Conservation (phyloP, 768 basidiomycete species). For the Tulasnella sp. region DNA sequence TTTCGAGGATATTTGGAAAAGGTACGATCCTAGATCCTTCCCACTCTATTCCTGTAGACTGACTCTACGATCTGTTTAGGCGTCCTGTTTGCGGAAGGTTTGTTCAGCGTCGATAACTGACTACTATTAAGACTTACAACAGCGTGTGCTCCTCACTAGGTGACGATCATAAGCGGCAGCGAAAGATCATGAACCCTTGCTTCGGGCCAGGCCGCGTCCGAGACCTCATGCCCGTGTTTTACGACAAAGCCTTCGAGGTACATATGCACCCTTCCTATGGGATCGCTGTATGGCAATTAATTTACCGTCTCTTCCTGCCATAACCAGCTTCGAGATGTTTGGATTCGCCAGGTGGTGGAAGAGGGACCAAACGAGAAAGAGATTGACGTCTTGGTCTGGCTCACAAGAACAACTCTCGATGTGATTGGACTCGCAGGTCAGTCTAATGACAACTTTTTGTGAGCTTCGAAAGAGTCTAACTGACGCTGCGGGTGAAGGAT, state of each 20-base stretch:
- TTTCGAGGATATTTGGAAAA: slow-evolving; percentile 12
- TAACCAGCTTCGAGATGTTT: slow-evolving; percentile 22
- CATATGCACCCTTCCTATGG: not conserved
- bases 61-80: not conserved
- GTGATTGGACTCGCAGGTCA: slow-evolving; percentile 33
- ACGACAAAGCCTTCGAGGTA: slow-evolving; percentile 53
- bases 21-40: not conserved
- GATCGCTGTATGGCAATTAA: not conserved
- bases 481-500: slow-evolving; percentile 31
- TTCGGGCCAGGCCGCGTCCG: slow-evolving; percentile 59
- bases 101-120: not conserved
- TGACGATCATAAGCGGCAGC: slow-evolving; percentile 22
- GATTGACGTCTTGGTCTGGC: slow-evolving; percentile 13
- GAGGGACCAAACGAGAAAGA: not conserved
- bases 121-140: not conserved
- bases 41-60: not conserved
- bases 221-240: slow-evolving; percentile 53
- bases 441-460: not conserved
- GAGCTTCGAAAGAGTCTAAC: not conserved
- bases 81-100: slow-evolving; percentile 20
- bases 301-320: not conserved
- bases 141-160: not conserved
- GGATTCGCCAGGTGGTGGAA: not conserved
- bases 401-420: slow-evolving; percentile 30
- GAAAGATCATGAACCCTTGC: slow-evolving; percentile 48